A percentile compares a stretch with the other conserved stretches of the same genome.
Evolutionary conservation across 1,284 basidiomycete genomes (phyloP).

Genomic region (Sanghuangporus sanghuang): DNA sequence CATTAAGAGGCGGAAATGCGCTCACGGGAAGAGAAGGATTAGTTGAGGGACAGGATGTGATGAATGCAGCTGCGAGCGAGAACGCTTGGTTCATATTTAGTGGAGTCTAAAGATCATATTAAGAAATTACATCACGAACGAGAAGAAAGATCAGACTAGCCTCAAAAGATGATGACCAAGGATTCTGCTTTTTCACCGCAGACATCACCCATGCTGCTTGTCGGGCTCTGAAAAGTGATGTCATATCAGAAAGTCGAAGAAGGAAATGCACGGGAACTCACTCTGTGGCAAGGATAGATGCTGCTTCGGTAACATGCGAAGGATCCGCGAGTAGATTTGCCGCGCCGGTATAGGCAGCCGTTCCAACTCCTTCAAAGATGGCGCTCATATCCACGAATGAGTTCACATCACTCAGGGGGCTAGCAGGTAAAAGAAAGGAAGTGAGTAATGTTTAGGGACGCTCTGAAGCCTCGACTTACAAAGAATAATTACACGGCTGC

Average conservation of each 20-base stretch:
- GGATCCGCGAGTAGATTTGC: conserved; percentile 38
- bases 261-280: conserved; percentile 14
- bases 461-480: conserved; percentile 17
- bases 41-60: conserved; percentile 43
- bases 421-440: conserved; percentile 23
- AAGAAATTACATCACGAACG: background rate
- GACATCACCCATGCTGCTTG: conserved; percentile 48
- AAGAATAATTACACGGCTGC: conserved; percentile 37
- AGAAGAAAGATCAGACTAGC: conserved; percentile 22
- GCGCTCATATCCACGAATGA: conserved; percentile 49
- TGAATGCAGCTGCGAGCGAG: conserved; percentile 38
- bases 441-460: background rate
- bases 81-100: conserved; percentile 44
- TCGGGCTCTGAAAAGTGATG: conserved; percentile 26
- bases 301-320: conserved; percentile 32
- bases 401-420: conserved; percentile 41
- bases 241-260: background rate
- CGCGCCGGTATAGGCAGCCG: conserved; percentile 50
- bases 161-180: conserved; percentile 53
- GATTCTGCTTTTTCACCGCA: conserved; percentile 39
- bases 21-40: conserved; percentile 38
- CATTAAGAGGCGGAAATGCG: conserved; percentile 35
- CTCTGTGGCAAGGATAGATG: conserved; percentile 38
- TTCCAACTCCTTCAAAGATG: conserved; percentile 56
- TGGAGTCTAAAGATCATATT: conserved; percentile 33